Evolutionary conservation across 148 eudicot genomes (phyloP), one percentile per base, ranked within the genome.

Genomic region (Nyssa sinensis): DNA sequence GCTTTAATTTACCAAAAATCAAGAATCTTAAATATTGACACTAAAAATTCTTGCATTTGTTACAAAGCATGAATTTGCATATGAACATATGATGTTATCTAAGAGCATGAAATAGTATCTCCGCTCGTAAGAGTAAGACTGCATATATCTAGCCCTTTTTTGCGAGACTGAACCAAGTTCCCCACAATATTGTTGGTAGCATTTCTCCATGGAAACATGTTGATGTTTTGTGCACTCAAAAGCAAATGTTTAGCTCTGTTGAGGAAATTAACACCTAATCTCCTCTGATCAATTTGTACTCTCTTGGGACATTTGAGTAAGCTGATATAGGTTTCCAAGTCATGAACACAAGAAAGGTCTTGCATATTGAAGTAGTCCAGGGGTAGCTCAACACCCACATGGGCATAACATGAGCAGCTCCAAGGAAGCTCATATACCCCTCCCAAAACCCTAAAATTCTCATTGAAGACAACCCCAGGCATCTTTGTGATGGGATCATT

Each of bases 351-450:
- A 16, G 84, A 72, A 3, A 79, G 83, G 58, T 84, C 75, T 9
- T 75, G 53, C 75, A 84, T 77, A 75, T 67, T 75, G 73, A 84
- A 78, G 55, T 80, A 75, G 62, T 81, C 84, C 1, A 84, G 64
- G 33, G 75, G 47, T 64, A 84, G 27, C 32, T 84, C 87, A 35
- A 84, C 80, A 5, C 87, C 87, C 7, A 84, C 87, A 75, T 84
- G 87, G 23, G 77, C 82, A 63, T 84, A 84, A 51, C 87, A 84
- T 3, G 81, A 75, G 47, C 73, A 73, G 55, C 79, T 76, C 85
- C 76, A 81, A 8, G 81, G 76, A 2, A 81, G 66, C 37, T 73
- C 55, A 51, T 47, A 53, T 53, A 58, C 71, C 61, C 41, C 65
- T 0, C 79, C 62, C 55, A 78, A 77, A 73, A 70, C 73, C 79